Base-by-base conservation (phyloP, 192 early-diverging fungal species). In the Gaertneriomyces sp. region DNA sequence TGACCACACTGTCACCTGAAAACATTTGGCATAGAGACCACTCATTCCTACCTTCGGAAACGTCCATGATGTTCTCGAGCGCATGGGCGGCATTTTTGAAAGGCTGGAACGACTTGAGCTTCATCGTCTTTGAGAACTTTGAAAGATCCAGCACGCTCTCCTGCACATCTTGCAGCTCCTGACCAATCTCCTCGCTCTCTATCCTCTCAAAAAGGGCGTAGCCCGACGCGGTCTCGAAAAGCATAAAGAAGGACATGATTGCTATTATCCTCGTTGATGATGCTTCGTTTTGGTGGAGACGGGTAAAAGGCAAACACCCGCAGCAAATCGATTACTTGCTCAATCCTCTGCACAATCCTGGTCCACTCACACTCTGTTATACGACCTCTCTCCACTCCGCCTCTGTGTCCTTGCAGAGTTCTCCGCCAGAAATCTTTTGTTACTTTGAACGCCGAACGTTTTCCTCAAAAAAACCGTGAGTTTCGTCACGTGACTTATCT, bases 81-180 rank as follows among this genome's bases (percentile, higher is more conserved):
- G 97, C 97, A 77, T 99, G 89, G 40, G 90, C 93, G 42, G 97
- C 93, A 74, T 81, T 90, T 77, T 94, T 94, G 86, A 99, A 99
- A 52, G 97, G 95, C 45, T 81, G 83, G 74, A 98, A 97, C n/a
- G 92, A 93, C 79, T 90, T 93, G 69, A 96, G 84, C 73, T 92
- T 92, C 54, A 98, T 73, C 71, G 86, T 87, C 74, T 95, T 92
- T 69, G 88, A 84, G 73, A 99, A 96, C 76, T 91, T 91, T 53
- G 88, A 81, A 47, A 95, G 82, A 79, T 98, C 95, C 42, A 79
- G 74, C 45, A 93, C 78, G 7, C 88, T 81, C 40, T 89, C 69
- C 78, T 93, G 90, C 50, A 98, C 93, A 59, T 93, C 85, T 65
- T 86, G 89, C 45, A 97, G 80, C 79, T 98, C 92, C 71, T 90